Base-by-base conservation (phyloP, 345 rosid genomes). In the Bruguiera sexangula region DNA sequence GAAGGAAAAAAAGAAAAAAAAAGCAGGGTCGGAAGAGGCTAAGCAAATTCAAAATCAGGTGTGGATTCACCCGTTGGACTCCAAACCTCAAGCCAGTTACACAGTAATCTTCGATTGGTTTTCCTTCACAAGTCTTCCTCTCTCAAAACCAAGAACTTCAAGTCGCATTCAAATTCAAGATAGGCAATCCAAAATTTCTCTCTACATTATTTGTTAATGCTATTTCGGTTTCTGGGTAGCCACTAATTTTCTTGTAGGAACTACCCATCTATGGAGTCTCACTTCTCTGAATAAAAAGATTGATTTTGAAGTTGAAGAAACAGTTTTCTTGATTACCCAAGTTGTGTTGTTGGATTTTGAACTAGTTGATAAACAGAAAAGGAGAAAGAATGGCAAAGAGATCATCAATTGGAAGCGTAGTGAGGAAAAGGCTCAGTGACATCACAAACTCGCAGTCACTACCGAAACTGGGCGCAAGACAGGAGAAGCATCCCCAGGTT, bases 371-470 rank as follows among this genome's bases (percentile, higher is more conserved):
- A 58, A 56, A 20, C 29, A 75, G 72, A 71, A 75, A 57, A 63
- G 70, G 76, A 19, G 71, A 75, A 71, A 74, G 36, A 68, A 67
- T 67, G 70, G 71, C 56, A 34, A 70, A 67, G 61, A 67, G 76
- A 75, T 79, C 85, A 46, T 83, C 90, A 36, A 76, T 85, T 57
- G 83, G 91, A 50, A 67, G 68, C 69, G 78, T 81, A 65, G 71
- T 78, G 75, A 84, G 88, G 68, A 84, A 61, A 68, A 76, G 84
- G 34, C 85, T 88, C 10, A 82, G 91, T 72, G 90, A 90, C 58
- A 86, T 90, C 46, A 86, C 96, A 26, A 90, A 88, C 73, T 68
- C 75, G 34, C 89, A 81, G 69, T 30, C 77, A 34, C 90, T 79
- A 63, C 54, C 67, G 27, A 78, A 72, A 46, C 48, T 58, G 30